These are phyloP conservation scores for Calonectria pteridis DNA, from an alignment of 2,329 filamentous ascomycete genomes.

Conservation along the genomic window DNA sequence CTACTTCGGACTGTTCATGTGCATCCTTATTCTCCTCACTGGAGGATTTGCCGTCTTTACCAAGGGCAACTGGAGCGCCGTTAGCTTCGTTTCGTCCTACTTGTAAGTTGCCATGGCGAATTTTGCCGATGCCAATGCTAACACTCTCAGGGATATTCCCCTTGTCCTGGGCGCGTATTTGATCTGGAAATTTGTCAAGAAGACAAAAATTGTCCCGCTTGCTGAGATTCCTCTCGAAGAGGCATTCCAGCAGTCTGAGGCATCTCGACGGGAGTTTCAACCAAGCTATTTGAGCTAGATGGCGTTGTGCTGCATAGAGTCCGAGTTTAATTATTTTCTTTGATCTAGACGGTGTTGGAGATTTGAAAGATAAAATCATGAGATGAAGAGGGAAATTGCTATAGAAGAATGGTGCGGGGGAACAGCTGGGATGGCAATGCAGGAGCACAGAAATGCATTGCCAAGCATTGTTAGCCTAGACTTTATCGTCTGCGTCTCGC, in stretches of 20 bases:
- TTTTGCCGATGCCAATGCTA: conserved; percentile 24
- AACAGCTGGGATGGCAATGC: neutral
- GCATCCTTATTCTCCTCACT: conserved; percentile 75
- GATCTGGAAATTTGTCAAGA: conserved; percentile 75
- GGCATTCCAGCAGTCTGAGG: conserved; percentile 53
- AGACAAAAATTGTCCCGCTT: conserved; percentile 67
- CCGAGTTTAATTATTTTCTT: neutral
- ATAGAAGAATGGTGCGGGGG: neutral
- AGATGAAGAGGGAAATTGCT: neutral
- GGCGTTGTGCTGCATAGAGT: neutral
- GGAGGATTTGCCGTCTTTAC: conserved; percentile 76
- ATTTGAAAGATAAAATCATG: neutral
- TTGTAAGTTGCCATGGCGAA: conserved; percentile 58
- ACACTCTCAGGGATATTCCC: conserved; percentile 65
- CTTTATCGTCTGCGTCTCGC: neutral
- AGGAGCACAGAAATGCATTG: conserved; percentile 6
- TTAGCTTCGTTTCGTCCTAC: conserved; percentile 72
- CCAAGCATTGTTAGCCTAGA: conserved; percentile 2
- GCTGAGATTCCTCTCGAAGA: conserved; percentile 64
- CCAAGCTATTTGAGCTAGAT: neutral
- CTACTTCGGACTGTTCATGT: conserved; percentile 69
- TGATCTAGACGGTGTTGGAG: conserved; percentile 2
- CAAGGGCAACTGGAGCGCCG: conserved; percentile 68
- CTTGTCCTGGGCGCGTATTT: conserved; percentile 68
- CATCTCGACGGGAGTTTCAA: neutral